Evolutionary conservation across 1,284 basidiomycete species (phyloP), one percentile per base, ranked within the genome.

Genomic region (Irpex sp.): DNA sequence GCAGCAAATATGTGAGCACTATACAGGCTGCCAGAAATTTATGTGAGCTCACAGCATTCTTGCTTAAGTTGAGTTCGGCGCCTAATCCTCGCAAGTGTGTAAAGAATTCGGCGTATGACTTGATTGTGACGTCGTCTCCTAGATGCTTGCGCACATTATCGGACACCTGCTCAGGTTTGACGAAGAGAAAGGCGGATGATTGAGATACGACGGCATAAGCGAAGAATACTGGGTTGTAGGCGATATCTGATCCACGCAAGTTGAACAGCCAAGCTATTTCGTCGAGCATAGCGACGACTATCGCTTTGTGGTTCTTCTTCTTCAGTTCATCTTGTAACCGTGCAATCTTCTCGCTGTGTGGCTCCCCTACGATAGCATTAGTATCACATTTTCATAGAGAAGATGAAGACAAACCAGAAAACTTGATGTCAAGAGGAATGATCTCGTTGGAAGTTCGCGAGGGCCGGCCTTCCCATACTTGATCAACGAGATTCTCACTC

Each of bases 151-250:
- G 77, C 3, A 88, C 86, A 1, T 76, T 78, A 21, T 83, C 78
- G 28, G 83, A 80, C 12, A 95, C 72, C 65, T 93, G 88, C 1
- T 77, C 72, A 1, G 80, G 77, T 63, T 96, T 80, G 60, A 94
- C 78, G 73, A 96, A 98, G 1, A 98, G 77, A 4, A 84, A 78
- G 0, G 86, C 85, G 3, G 82, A 80, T 55, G 89, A 80, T 12
- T 76, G 74, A 1, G 90, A 90, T 35, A 98, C 79, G 42, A 96
- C 80, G 2, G 93, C 91, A 72, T 96, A 98, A 0, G 92, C 87
- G 71, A 98, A 97, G 79, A 99, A 98, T 21, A 99, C 96, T 87
- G 94, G 94, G 71, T 97, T 98, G 77, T 85, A 98, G 45, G 90
- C 88, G 64, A 98, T 96, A 72, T 98, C 96, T 1, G 87, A 85